Evolutionary conservation across 768 basidiomycete genomes (phyloP).

Genomic region (Mycena rebaudengoi): DNA sequence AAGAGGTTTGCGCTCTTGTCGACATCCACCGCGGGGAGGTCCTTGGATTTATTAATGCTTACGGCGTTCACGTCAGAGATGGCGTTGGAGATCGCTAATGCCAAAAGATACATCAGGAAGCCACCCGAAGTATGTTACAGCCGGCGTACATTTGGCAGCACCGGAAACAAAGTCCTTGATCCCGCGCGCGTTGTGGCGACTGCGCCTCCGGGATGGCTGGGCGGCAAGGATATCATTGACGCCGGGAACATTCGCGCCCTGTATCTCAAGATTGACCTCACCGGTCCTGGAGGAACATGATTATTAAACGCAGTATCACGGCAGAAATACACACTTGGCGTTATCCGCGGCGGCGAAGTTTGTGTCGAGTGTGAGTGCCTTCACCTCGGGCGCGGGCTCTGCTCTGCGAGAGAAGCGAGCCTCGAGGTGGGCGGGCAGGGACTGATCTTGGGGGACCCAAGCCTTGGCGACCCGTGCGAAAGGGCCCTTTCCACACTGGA

Average conservation of each 20-base stretch:
- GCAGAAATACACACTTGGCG: conserved; percentile 15
- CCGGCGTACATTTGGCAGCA: not conserved
- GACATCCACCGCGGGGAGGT: conserved; percentile 40
- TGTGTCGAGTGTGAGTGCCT: conserved; percentile 13
- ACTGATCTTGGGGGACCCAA: conserved; percentile 17
- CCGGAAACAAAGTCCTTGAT: not conserved
- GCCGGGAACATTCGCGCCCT: conserved; percentile 17
- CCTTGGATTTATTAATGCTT: conserved; percentile 39
- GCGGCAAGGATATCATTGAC: not conserved
- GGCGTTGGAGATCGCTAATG: too few relatives aligned
- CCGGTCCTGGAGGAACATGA: not conserved
- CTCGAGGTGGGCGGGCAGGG: conserved; percentile 1
- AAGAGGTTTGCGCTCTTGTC: conserved; percentile 40
- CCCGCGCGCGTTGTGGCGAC: too few relatives aligned
- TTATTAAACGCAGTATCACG: too few relatives aligned
- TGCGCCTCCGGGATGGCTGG: too few relatives aligned
- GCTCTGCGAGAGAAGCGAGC: conserved; percentile 3
- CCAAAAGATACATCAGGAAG: too few relatives aligned
- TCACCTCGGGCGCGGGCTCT: conserved; percentile 1
- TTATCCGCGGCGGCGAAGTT: conserved; percentile 14
- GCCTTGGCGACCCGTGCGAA: conserved; percentile 15
- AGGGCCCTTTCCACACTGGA: conserved; percentile 15
- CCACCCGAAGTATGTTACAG: not conserved
- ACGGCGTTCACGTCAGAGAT: conserved; percentile 32
- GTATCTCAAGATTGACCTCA: conserved; percentile 15